Evolutionary conservation across 1,284 basidiomycete species (phyloP).

Genomic region (Boletus semigastroideus): DNA sequence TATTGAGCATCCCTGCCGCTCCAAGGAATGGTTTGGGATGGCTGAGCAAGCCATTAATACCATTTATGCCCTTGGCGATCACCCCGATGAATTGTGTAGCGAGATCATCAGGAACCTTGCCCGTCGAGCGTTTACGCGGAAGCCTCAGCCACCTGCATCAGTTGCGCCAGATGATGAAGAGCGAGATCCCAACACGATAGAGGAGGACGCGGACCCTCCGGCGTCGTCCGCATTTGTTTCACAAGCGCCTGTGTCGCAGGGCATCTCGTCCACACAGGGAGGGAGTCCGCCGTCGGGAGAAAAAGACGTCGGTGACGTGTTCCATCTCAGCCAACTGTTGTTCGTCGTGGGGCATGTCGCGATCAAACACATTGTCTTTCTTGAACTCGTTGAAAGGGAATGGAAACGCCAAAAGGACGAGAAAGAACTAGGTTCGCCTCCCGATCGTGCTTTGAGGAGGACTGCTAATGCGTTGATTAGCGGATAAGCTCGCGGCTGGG

Average conservation of each 20-base stretch:
- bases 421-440: constrained; percentile 65
- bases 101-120: constrained; percentile 84
- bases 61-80: constrained; percentile 91
- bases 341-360: constrained; percentile 96
- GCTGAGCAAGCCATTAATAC: constrained; percentile 98
- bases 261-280: constrained; percentile 6
- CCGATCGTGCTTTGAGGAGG: neutral
- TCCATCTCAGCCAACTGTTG: constrained; percentile 86
- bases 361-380: constrained; percentile 96
- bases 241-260: constrained; percentile 19
- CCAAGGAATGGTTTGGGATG: constrained; percentile 94
- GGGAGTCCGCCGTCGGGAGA: constrained; percentile 25
- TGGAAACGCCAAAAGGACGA: constrained; percentile 96
- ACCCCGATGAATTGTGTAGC: constrained; percentile 86
- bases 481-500: constrained; percentile 53
- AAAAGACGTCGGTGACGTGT: constrained; percentile 74
- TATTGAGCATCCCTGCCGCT: constrained; percentile 74
- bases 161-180: constrained; percentile 21
- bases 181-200: constrained; percentile 52
- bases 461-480: constrained; percentile 31
- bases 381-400: constrained; percentile 96
- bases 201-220: constrained; percentile 26
- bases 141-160: constrained; percentile 23
- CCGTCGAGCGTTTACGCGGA: constrained; percentile 60
- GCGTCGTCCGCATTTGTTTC: constrained; percentile 12